Evolutionary conservation across 2,329 filamentous ascomycete genomes (phyloP).

Genomic region (Exserohilum turcica): DNA sequence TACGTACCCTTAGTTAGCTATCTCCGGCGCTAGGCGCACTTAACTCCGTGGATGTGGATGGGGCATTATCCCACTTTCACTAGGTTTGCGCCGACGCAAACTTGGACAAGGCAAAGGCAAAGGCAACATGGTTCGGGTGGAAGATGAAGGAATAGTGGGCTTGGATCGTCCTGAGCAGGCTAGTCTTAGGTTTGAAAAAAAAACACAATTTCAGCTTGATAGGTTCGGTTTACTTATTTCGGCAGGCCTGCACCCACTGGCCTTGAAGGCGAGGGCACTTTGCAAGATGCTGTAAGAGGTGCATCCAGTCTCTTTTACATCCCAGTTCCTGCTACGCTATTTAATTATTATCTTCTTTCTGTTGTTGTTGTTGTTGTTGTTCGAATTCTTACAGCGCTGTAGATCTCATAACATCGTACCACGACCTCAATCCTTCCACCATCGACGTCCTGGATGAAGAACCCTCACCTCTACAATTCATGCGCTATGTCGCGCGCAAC

Average conservation of each 20-base stretch:
- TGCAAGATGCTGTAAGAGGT: conserved; percentile 48
- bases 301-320: conserved; percentile 19
- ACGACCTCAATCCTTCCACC: conserved; percentile 68
- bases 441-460: conserved; percentile 67
- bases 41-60: conserved; percentile 22
- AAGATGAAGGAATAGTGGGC: conserved; percentile 27
- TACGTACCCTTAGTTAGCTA: no score
- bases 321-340: no score
- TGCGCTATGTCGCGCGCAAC: conserved; percentile 76
- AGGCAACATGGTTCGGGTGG: conserved; percentile 16
- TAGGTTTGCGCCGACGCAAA: conserved; percentile 11
- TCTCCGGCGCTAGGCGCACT: conserved; percentile 25
- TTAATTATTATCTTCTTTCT: not conserved
- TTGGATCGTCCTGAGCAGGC: conserved; percentile 22
- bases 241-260: conserved; percentile 38
- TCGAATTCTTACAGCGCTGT: not conserved
- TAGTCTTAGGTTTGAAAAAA: conserved; percentile 26
- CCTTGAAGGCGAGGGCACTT: conserved; percentile 26
- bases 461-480: conserved; percentile 78
- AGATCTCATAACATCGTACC: conserved; percentile 69
- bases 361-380: no score
- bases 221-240: not conserved
- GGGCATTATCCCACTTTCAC: conserved; percentile 3
- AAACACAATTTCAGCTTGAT: no score
- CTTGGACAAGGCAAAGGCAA: conserved; percentile 12